phyloP scores from a whole-genome alignment of 371 early-diverging fungal species.

The Mortierella sp. region DNA sequence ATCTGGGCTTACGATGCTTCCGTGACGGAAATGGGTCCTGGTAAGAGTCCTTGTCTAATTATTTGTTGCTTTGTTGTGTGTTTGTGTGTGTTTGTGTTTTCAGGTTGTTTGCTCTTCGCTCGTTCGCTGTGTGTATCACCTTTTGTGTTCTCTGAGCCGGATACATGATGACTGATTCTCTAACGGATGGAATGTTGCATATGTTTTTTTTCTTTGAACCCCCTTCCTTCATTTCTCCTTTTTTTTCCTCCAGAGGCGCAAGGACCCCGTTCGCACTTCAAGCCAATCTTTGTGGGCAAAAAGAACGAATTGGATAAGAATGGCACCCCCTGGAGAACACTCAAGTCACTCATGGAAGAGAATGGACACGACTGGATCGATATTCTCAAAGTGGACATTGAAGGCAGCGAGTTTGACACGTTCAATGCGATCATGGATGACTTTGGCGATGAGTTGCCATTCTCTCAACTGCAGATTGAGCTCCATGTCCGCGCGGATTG shows the following conservation, averaged over 20 bases:
- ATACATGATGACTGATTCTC: no score
- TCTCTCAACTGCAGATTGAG: slow-evolving; percentile 46
- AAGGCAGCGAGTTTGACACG: slow-evolving; percentile 30
- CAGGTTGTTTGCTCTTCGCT: no score
- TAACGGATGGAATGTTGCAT: no score
- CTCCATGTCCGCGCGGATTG: slow-evolving; percentile 21
- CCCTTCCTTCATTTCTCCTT: neutral
- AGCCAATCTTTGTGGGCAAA: slow-evolving; percentile 30
- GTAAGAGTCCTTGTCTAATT: slow-evolving; percentile 13
- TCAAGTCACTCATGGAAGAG: slow-evolving; percentile 42
- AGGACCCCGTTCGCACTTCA: slow-evolving; percentile 24
- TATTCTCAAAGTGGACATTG: slow-evolving; percentile 46
- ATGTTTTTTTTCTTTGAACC: no score
- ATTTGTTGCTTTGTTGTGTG: neutral
- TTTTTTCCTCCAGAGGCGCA: slow-evolving; percentile 5
- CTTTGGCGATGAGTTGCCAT: slow-evolving; percentile 37
- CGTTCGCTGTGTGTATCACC: no score
- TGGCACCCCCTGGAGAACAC: slow-evolving; percentile 21
- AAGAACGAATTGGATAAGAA: slow-evolving; percentile 11
- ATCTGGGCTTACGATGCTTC: slow-evolving; percentile 49
- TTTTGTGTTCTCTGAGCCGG: no score
- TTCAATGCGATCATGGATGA: slow-evolving; percentile 46
- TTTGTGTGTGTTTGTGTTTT: neutral
- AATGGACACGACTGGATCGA: slow-evolving; percentile 53
- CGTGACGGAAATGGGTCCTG: slow-evolving; percentile 29